These are phyloP conservation scores for peach (Prunus persica) DNA, from an alignment of 306 rosid species.

Conservation along the genomic window Prunus_persica_NCBIv2 NC_034014.1:27441001-27441500, in stretches of 20 bases:
- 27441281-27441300: slow-evolving; percentile 14
- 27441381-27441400: neutral
- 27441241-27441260: slow-evolving; percentile 34
- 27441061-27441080: slow-evolving; percentile 41
- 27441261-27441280: slow-evolving; percentile 53
- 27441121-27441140: slow-evolving; percentile 4
- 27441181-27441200: neutral
- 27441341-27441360: too few relatives aligned
- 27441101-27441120: slow-evolving; percentile 49
- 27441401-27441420: neutral
- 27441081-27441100: slow-evolving; percentile 58
- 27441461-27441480: slow-evolving; percentile 63
- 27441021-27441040: neutral
- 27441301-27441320: neutral
- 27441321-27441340: neutral
- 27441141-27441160: neutral
- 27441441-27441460: slow-evolving; percentile 47
- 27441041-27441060: neutral
- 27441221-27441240: slow-evolving; percentile 85
- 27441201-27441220: slow-evolving; percentile 55
- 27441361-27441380: too few relatives aligned
- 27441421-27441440: slow-evolving; percentile 52
- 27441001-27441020: neutral
- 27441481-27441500: slow-evolving; percentile 62
- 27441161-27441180: neutral